A percentile compares a stretch with the other conserved stretches of the same genome.
Evolutionary conservation across 1,284 basidiomycete genomes (phyloP).

Genomic region (Heterobasidion occidentale): DNA sequence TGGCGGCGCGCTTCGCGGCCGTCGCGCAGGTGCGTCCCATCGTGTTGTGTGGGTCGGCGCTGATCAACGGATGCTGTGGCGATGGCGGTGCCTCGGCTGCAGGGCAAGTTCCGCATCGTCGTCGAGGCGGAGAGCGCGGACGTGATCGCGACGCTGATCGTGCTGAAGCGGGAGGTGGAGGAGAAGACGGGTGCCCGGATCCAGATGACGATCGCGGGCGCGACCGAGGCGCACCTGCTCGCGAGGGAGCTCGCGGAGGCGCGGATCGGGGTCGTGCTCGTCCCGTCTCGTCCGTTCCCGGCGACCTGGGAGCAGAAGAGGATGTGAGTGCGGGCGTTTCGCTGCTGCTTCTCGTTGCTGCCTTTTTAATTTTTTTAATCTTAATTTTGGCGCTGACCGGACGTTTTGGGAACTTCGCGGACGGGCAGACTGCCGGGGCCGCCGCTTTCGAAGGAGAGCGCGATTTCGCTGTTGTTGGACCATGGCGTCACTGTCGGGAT

Average conservation of each 20-base stretch:
- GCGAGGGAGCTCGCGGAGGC: slow-evolving; percentile 47
- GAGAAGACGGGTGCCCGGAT: slow-evolving; percentile 11
- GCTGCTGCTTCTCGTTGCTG: too few relatives aligned
- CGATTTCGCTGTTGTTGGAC: slow-evolving; percentile 51
- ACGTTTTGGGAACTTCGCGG: not conserved
- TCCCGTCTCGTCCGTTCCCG: slow-evolving; percentile 40
- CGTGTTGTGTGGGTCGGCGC: not conserved
- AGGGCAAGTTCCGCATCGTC: slow-evolving; percentile 44
- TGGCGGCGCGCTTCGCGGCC: not conserved
- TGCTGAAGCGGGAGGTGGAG: slow-evolving; percentile 31
- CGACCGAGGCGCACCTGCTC: slow-evolving; percentile 33
- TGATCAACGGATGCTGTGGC: slow-evolving; percentile 10
- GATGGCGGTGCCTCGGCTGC: slow-evolving; percentile 2
- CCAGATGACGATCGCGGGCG: slow-evolving; percentile 26
- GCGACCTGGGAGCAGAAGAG: slow-evolving; percentile 43
- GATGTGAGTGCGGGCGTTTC: slow-evolving; percentile 22
- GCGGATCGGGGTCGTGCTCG: slow-evolving; percentile 69
- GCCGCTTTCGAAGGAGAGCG: slow-evolving; percentile 59
- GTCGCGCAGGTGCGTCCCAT: slow-evolving; percentile 32
- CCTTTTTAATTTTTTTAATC: slow-evolving; percentile 16
- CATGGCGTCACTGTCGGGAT: slow-evolving; percentile 74
- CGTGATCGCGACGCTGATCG: slow-evolving; percentile 36
- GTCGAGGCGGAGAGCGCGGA: slow-evolving; percentile 41
- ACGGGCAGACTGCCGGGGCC: slow-evolving; percentile 51
- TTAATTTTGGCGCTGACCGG: not conserved